Base-by-base conservation (phyloP, 164 flowering plant genomes). In the Vitis rotundifolia region DNA sequence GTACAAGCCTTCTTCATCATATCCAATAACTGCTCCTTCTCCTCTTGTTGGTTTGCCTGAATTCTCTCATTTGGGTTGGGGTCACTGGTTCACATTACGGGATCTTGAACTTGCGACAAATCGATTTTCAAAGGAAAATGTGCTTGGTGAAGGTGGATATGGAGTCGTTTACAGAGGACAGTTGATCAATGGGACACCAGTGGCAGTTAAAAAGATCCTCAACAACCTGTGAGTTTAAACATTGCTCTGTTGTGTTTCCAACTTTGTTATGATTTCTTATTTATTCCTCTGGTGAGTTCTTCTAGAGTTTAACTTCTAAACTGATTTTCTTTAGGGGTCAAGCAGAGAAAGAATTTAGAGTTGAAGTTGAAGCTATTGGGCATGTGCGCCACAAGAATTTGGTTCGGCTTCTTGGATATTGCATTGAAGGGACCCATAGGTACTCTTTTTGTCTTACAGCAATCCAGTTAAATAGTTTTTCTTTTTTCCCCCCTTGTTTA, bases 311-410 rank as follows among this genome's bases (percentile, higher is more conserved):
- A 60, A 50, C 61, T 66, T 18, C 11, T 37, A 60, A 53, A 29
- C 9, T 60, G 26, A 14, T 5, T 71, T 15, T 52, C 47, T 68
- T 2, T 48, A 89, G 94, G 70, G 94, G 94, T 29, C 94, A 89
- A 78, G 94, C 94, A 18, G 94, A 89, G 79, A 89, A 87, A 67
- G 94, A 89, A 67, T 89, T 89, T 65, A 78, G 83, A 68, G 94
- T 86, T 66, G 94, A 89, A 76, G 94, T 89, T 63, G 94, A 89
- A 61, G 91, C 94, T 48, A 89, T 89, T 67, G 94, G 94, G 19
- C 91, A 89, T 74, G 94, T 89, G 15, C 86, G 94, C 63, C 94
- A 89, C 71, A 89, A 89, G 72, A 88, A 89, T 79, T 81, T 89
- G 82, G 93, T 89, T 77, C 87, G 93, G 16, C 89, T 89, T 64